Conservation (phyloP, 768 basidiomycete species). For the Russula olivacea region DNA sequence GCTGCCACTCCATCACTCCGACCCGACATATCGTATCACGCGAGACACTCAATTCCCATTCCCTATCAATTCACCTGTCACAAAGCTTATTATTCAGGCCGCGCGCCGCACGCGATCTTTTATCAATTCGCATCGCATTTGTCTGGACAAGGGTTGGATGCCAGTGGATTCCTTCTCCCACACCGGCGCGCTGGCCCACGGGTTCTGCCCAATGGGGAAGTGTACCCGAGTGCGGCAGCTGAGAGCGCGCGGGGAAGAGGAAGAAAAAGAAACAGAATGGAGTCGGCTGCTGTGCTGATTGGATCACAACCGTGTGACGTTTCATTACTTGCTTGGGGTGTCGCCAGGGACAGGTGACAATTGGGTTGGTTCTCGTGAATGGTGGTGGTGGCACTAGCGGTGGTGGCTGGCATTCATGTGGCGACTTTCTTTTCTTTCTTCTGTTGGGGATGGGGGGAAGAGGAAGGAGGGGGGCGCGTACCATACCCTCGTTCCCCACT, state of each 20-base stretch:
- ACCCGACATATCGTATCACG: not conserved
- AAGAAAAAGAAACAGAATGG: too few relatives aligned
- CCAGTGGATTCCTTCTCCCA: conserved; percentile 1
- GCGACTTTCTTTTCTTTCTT: not conserved
- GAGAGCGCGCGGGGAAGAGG: not conserved
- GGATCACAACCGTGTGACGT: conserved; percentile 1
- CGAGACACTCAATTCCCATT: not conserved
- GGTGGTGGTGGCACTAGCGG: not conserved
- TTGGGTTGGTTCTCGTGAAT: not conserved
- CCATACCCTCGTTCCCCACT: not conserved
- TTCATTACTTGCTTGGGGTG: not conserved
- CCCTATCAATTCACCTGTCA: not conserved
- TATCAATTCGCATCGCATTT: conserved; percentile 7
- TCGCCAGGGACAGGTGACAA: conserved; percentile 4
- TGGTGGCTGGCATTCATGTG: not conserved
- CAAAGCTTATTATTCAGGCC: not conserved
- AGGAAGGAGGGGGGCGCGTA: not conserved
- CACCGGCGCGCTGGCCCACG: conserved; percentile 16
- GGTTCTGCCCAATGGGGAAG: not conserved
- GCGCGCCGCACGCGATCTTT: conserved; percentile 3
- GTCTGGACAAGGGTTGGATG: not conserved
- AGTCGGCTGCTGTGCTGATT: not conserved
- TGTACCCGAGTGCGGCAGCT: not conserved
- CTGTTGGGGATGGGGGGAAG: not conserved
- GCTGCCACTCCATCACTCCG: not conserved